Evolutionary conservation across 2,329 filamentous ascomycete genomes (phyloP).

Genomic region (Talaromyces sp.): DNA sequence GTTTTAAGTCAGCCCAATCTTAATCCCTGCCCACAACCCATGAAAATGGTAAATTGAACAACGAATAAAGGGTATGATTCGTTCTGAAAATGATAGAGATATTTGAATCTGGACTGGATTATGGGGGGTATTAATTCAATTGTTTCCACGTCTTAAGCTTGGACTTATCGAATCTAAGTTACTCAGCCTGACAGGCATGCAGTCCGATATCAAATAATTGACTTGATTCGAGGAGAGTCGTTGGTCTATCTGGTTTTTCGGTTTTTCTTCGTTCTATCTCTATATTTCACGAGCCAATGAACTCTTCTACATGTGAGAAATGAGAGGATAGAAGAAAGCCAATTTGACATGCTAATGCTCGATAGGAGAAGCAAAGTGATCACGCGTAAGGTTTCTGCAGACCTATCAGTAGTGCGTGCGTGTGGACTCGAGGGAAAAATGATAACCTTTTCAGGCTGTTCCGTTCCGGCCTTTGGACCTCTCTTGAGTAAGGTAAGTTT

Average conservation of each 20-base stretch:
- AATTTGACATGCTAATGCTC: background rate
- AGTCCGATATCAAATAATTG: background rate
- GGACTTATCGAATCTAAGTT: background rate
- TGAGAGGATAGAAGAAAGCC: background rate
- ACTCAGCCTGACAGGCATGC: background rate
- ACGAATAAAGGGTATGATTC: background rate
- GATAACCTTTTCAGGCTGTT: background rate
- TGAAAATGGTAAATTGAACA: background rate
- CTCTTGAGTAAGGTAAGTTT: background rate
- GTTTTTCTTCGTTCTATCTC: background rate
- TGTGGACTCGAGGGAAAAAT: background rate
- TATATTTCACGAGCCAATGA: background rate
- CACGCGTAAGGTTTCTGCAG: conserved; percentile 1
- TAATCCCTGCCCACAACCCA: background rate
- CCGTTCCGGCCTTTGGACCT: background rate
- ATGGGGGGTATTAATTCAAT: background rate
- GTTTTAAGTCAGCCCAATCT: background rate
- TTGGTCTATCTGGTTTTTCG: background rate
- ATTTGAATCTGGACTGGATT: background rate
- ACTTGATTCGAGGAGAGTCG: background rate
- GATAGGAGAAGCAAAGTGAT: background rate
- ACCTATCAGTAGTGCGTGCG: background rate
- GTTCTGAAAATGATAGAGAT: background rate
- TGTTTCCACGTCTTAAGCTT: background rate
- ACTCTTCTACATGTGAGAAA: background rate